A percentile compares a stretch with the other conserved stretches of the same genome.
phyloP scores from a whole-genome alignment of 768 basidiomycete genomes.

The Galerina marginata region DNA sequence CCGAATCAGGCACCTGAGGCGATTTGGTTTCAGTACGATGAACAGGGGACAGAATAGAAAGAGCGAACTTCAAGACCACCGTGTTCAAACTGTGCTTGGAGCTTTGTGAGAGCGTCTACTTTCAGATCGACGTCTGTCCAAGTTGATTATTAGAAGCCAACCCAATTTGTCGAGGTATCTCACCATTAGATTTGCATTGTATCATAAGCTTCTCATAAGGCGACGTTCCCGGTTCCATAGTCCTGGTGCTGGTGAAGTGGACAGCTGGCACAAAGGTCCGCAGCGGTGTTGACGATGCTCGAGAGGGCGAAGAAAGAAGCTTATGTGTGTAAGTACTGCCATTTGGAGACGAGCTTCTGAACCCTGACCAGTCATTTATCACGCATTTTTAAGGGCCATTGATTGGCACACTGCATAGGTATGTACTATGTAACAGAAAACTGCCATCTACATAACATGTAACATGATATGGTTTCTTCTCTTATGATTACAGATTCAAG shows the following conservation, averaged over 20 bases:
- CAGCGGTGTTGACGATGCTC: no score
- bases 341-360: slow-evolving; percentile 6
- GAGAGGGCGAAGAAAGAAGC: neutral
- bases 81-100: slow-evolving; percentile 74
- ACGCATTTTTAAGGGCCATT: neutral
- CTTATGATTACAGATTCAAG: neutral
- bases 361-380: neutral
- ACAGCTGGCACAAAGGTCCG: neutral
- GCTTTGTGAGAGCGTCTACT: slow-evolving; percentile 79
- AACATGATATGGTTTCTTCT: neutral
- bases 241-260: neutral
- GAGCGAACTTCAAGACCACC: slow-evolving; percentile 65
- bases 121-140: slow-evolving; percentile 76
- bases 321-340: slow-evolving; percentile 7
- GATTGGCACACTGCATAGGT: neutral
- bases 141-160: slow-evolving; percentile 6
- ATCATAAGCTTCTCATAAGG: slow-evolving; percentile 63
- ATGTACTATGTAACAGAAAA: neutral
- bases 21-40: slow-evolving; percentile 5
- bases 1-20: slow-evolving; percentile 71
- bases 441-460: neutral
- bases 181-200: slow-evolving; percentile 72
- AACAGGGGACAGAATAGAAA: neutral
- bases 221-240: slow-evolving; percentile 58
- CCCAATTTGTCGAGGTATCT: slow-evolving; percentile 19